Percentiles rank a stretch among this genome's conserved stretches.
Evolutionary conservation across 805 yeast species (phyloP).

Genomic region (Candida loeiensis): DNA sequence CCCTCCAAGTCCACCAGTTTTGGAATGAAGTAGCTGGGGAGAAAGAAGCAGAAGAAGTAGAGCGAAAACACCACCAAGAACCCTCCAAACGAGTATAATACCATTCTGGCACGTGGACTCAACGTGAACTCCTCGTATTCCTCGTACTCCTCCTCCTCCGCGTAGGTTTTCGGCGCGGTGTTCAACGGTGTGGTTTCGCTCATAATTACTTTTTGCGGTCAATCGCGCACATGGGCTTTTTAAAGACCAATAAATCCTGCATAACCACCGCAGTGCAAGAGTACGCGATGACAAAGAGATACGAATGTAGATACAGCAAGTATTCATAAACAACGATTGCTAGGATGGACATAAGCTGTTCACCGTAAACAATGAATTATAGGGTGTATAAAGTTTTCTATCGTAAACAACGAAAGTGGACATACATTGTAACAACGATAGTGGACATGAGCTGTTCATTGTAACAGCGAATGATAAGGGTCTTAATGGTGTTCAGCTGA

Average conservation of each 20-base stretch:
- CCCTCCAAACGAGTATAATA: conserved; percentile 13
- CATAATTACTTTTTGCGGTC: conserved; percentile 3
- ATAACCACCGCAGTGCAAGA: background rate
- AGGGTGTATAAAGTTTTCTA: too few relatives aligned
- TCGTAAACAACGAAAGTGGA: too few relatives aligned
- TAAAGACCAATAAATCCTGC: background rate
- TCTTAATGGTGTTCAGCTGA: too few relatives aligned
- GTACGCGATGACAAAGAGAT: background rate
- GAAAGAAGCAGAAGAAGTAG: conserved; percentile 29
- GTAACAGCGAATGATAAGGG: background rate
- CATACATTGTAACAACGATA: too few relatives aligned
- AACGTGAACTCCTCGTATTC: conserved; percentile 15
- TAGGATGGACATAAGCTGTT: too few relatives aligned
- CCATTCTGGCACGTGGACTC: conserved; percentile 13
- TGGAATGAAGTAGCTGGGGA: conserved; percentile 37
- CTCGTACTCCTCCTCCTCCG: conserved; percentile 16
- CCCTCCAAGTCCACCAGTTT: conserved; percentile 23
- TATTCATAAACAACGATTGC: too few relatives aligned
- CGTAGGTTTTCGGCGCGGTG: conserved; percentile 5
- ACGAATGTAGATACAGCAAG: too few relatives aligned
- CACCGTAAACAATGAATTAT: too few relatives aligned
- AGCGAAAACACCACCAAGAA: conserved; percentile 15
- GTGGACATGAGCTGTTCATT: background rate
- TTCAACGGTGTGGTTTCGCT: conserved; percentile 14
- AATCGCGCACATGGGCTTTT: background rate